Evolutionary conservation across 2,329 filamentous ascomycete genomes (phyloP).

Genomic region (Phyllosticta capitalensis): DNA sequence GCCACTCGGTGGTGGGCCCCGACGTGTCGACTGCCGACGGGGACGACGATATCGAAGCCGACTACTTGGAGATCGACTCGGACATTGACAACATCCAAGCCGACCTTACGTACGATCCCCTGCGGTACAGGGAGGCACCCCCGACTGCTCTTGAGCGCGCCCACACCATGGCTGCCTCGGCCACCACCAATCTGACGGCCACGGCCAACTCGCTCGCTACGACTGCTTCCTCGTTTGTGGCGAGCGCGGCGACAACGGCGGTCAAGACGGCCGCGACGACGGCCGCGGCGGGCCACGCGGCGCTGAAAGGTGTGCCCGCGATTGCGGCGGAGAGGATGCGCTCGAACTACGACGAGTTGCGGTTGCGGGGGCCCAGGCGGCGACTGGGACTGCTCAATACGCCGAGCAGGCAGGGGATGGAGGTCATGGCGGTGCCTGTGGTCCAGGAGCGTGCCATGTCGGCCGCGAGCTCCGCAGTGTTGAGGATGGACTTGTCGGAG

Average conservation of each 20-base stretch:
- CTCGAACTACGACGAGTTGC: too few relatives aligned
- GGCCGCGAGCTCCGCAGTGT: background rate
- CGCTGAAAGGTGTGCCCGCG: background rate
- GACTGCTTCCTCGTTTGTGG: background rate
- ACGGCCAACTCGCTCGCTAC: background rate
- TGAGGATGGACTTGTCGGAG: background rate
- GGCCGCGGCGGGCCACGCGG: background rate
- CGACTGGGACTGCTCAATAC: too few relatives aligned
- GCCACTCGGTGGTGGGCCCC: background rate
- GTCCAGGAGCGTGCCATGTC: background rate
- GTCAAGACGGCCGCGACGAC: background rate
- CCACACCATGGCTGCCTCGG: background rate
- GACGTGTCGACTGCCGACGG: background rate
- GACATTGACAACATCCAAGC: background rate
- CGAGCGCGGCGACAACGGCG: background rate
- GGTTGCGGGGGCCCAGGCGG: too few relatives aligned
- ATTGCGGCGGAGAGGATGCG: background rate
- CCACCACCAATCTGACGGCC: background rate
- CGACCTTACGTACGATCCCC: background rate
- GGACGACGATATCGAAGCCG: background rate
- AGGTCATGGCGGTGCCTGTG: background rate
- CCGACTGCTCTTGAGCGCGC: background rate
- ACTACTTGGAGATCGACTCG: background rate
- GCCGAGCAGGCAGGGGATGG: background rate
- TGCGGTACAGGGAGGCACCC: background rate